Conservation (phyloP, 2,329 filamentous ascomycete genomes). For the Epicoccum sorghinum region DNA sequence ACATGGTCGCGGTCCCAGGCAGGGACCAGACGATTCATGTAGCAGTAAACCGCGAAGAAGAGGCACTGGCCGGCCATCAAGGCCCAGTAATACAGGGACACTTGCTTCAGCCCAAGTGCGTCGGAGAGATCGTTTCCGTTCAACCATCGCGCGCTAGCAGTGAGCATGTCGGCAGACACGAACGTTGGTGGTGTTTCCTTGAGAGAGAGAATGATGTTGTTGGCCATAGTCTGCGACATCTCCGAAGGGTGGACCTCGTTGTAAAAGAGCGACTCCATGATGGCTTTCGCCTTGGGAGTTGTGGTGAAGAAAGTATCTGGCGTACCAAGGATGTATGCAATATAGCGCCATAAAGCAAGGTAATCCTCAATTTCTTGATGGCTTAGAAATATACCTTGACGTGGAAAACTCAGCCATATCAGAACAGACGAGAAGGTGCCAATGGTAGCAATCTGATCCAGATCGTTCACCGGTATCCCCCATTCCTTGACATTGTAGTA, state of each 20-base stretch:
- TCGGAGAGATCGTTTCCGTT: slow-evolving; percentile 70
- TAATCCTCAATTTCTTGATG: slow-evolving; percentile 71
- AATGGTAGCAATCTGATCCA: slow-evolving; percentile 76
- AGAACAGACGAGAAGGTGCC: slow-evolving; percentile 71
- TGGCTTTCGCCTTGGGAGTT: slow-evolving; percentile 60
- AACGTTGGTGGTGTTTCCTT: slow-evolving; percentile 69
- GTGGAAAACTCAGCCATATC: slow-evolving; percentile 71
- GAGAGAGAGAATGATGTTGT: slow-evolving; percentile 76
- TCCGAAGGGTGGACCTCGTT: slow-evolving; percentile 70
- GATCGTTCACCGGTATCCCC: slow-evolving; percentile 75
- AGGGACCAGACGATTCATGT: slow-evolving; percentile 58
- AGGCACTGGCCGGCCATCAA: slow-evolving; percentile 69
- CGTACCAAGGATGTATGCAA: slow-evolving; percentile 73
- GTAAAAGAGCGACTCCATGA: slow-evolving; percentile 71
- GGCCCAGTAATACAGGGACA: slow-evolving; percentile 63
- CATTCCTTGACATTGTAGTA: slow-evolving; percentile 67
- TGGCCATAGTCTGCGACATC: slow-evolving; percentile 69
- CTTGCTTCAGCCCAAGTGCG: slow-evolving; percentile 63
- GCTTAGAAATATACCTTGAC: slow-evolving; percentile 72
- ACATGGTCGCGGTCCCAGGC: slow-evolving; percentile 61
- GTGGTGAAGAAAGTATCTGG: slow-evolving; percentile 67
- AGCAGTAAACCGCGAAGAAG: slow-evolving; percentile 65
- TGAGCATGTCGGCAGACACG: slow-evolving; percentile 69
- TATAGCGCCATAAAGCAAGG: slow-evolving; percentile 76
- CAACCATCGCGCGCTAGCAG: slow-evolving; percentile 71